Evolutionary conservation across 2,329 filamentous ascomycete genomes (phyloP).

Genomic region (Alternaria gansuensis): DNA sequence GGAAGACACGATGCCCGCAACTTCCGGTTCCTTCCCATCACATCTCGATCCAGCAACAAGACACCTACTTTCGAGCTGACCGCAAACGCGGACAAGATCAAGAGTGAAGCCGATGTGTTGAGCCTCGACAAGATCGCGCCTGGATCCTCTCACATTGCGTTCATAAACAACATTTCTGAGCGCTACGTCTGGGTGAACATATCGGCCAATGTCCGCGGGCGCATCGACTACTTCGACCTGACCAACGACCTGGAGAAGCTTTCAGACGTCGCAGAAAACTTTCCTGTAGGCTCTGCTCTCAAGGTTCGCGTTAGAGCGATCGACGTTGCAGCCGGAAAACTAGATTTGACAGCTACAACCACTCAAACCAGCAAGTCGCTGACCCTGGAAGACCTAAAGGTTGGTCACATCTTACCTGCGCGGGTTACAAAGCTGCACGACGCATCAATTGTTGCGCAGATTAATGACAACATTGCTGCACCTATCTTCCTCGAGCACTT

Average conservation of each 20-base stretch:
- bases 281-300: constrained; percentile 88
- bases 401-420: constrained; percentile 82
- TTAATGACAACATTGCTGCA: constrained; percentile 81
- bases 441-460: constrained; percentile 81
- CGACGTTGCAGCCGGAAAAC: constrained; percentile 74
- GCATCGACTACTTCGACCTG: constrained; percentile 82
- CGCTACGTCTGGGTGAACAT: constrained; percentile 90
- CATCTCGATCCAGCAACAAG: constrained; percentile 80
- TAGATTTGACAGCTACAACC: constrained; percentile 85
- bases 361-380: constrained; percentile 65
- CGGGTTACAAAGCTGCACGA: constrained; percentile 87
- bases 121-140: constrained; percentile 76
- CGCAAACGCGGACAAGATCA: constrained; percentile 69
- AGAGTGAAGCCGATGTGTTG: constrained; percentile 68
- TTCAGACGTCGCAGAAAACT: constrained; percentile 77
- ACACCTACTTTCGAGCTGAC: constrained; percentile 82
- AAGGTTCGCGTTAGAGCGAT: constrained; percentile 80
- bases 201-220: constrained; percentile 85
- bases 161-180: constrained; percentile 86
- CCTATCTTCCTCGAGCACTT: constrained; percentile 85
- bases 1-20: constrained; percentile 90
- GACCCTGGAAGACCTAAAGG: constrained; percentile 74
- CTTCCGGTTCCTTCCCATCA: constrained; percentile 90
- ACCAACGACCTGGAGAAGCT: constrained; percentile 85
- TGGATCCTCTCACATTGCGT: constrained; percentile 78